phyloP scores from a whole-genome alignment of 2,329 filamentous ascomycete species.

The Arthrinium puccinioides region DNA sequence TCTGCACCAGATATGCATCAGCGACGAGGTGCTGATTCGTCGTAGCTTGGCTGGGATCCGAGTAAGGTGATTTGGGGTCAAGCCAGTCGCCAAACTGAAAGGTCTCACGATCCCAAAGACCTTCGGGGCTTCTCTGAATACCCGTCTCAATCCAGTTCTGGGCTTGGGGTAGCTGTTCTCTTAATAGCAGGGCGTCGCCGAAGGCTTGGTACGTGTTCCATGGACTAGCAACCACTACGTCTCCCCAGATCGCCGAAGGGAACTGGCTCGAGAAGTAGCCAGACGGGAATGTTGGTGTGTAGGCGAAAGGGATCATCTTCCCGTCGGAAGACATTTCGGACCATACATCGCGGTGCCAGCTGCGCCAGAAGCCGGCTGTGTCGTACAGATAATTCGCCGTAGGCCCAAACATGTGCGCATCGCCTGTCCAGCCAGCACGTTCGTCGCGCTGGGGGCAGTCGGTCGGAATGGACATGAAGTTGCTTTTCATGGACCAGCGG shows the following conservation, averaged over 20 bases:
- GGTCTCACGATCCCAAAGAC: constrained; percentile 24
- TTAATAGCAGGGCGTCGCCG: constrained; percentile 20
- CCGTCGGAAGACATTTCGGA: constrained; percentile 4
- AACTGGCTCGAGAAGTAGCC: too few relatives aligned
- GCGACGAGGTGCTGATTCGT: constrained; percentile 28
- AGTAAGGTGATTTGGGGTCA: constrained; percentile 28
- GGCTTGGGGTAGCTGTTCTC: constrained; percentile 21
- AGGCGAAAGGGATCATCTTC: neutral
- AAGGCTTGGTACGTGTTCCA: constrained; percentile 21
- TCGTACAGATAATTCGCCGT: constrained; percentile 35
- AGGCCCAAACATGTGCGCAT: constrained; percentile 32
- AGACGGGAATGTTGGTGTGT: neutral
- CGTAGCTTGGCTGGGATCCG: constrained; percentile 21
- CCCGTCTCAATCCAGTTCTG: constrained; percentile 18
- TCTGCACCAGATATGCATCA: constrained; percentile 28
- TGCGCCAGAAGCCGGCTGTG: constrained; percentile 27
- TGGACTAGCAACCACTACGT: constrained; percentile 22
- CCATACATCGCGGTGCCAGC: constrained; percentile 28
- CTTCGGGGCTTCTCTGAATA: constrained; percentile 17
- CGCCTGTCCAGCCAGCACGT: constrained; percentile 38
- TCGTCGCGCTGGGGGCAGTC: constrained; percentile 39
- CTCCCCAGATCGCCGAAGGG: constrained; percentile 23
- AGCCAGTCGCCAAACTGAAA: constrained; percentile 34
- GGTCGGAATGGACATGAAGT: constrained; percentile 47
- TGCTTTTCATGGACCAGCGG: constrained; percentile 46